phyloP scores from a whole-genome alignment of 108 stramenopile species.

The Skeletonema tropicum region DNA sequence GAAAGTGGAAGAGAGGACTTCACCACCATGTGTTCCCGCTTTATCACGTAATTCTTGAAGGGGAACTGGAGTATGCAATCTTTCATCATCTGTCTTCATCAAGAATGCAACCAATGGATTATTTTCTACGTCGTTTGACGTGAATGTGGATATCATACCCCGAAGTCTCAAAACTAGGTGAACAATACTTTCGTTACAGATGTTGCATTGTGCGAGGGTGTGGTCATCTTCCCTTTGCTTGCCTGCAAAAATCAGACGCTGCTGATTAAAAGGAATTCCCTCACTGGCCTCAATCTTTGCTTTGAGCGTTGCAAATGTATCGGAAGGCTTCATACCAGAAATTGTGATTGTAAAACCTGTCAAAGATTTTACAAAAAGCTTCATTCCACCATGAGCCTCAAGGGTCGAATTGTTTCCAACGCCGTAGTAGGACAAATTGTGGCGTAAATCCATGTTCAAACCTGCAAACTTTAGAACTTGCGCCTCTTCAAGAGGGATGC shows the following conservation, averaged over 20 bases:
- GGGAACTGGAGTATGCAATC: conserved; percentile 16
- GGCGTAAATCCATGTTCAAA: neutral
- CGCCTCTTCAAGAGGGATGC: neutral
- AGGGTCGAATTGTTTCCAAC: neutral
- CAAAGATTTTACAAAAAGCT: conserved; percentile 92
- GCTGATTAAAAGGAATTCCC: conserved; percentile 41
- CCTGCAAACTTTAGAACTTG: too few relatives aligned
- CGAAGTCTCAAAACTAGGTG: conserved; percentile 47
- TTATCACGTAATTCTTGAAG: conserved; percentile 8
- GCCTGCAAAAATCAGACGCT: conserved; percentile 65
- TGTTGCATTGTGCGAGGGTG: conserved; percentile 65
- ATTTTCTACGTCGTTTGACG: conserved; percentile 8
- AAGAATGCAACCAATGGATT: conserved; percentile 37
- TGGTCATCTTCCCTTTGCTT: conserved; percentile 70
- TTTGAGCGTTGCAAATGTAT: neutral
- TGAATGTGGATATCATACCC: conserved; percentile 41
- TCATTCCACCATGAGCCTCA: conserved; percentile 56
- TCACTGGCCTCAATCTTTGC: neutral
- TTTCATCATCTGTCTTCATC: conserved; percentile 36
- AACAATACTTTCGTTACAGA: conserved; percentile 54
- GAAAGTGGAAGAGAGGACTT: conserved; percentile 1
- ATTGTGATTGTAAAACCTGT: conserved; percentile 94
- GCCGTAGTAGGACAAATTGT: neutral
- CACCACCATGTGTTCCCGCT: neutral
- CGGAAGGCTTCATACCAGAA: neutral